Evolutionary conservation across 1,284 basidiomycete genomes (phyloP).

Genomic region (Golubevia sp.): DNA sequence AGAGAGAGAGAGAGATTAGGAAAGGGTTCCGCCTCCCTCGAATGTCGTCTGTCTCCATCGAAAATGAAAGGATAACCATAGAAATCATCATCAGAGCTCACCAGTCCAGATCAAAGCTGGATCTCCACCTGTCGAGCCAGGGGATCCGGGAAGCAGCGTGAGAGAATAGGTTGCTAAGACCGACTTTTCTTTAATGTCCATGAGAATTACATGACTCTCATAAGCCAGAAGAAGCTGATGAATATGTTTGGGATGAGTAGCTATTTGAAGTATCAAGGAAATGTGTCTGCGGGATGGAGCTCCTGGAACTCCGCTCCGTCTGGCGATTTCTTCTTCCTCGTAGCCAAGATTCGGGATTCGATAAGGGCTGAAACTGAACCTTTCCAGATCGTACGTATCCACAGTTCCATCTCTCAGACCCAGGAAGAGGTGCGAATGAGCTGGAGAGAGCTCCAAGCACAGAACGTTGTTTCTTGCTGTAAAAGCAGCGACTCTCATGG

Average conservation of each 20-base stretch:
- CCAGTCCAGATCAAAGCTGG: constrained; percentile 70
- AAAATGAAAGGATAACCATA: constrained; percentile 75
- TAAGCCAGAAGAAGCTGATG: constrained; percentile 81
- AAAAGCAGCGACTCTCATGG: constrained; percentile 35
- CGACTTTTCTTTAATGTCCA: constrained; percentile 40
- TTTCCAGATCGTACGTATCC: constrained; percentile 63
- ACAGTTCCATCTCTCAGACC: constrained; percentile 63
- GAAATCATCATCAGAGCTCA: too few species aligned
- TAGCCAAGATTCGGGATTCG: constrained; percentile 69
- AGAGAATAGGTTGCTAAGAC: constrained; percentile 44
- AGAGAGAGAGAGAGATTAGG: neutral
- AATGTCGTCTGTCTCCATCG: constrained; percentile 77
- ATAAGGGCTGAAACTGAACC: constrained; percentile 49
- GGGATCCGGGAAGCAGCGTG: constrained; percentile 43
- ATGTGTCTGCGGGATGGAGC: constrained; percentile 63
- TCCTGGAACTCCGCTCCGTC: constrained; percentile 68
- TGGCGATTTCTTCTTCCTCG: constrained; percentile 72
- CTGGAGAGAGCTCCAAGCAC: constrained; percentile 71
- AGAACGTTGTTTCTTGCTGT: constrained; percentile 62
- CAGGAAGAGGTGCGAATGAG: constrained; percentile 74
- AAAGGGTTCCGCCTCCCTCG: constrained; percentile 55
- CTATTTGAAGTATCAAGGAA: constrained; percentile 23
- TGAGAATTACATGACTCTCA: constrained; percentile 67
- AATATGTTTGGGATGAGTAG: constrained; percentile 77
- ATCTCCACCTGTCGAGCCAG: constrained; percentile 68